Conservation (phyloP, 2,329 filamentous ascomycete genomes). For the Cercospora sp. region DNA sequence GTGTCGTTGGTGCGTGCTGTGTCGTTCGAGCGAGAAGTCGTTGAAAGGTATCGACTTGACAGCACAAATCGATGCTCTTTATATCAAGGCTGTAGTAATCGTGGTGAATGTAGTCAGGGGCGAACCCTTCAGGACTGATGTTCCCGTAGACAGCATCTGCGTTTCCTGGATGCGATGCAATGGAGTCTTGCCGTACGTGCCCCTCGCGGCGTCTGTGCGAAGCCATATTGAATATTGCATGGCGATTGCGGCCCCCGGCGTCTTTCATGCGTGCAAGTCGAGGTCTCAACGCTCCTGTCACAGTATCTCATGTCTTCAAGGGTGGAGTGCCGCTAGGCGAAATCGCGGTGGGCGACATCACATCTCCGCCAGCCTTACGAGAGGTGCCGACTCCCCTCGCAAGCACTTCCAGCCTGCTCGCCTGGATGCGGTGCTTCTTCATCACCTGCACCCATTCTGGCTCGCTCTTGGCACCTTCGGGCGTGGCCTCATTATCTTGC, state of each 20-base stretch:
- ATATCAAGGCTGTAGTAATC: not conserved
- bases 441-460: conserved; percentile 86
- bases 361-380: conserved; percentile 58
- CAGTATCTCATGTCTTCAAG: not conserved
- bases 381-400: conserved; percentile 37
- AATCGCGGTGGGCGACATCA: conserved; percentile 35
- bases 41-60: not conserved
- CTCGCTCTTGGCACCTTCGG: conserved; percentile 48
- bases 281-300: not conserved
- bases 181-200: not conserved
- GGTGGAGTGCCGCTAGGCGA: conserved; percentile 15
- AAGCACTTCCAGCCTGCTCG: conserved; percentile 54
- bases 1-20: not conserved
- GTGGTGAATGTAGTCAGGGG: not conserved
- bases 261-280: not conserved
- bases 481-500: conserved; percentile 56
- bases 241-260: no score
- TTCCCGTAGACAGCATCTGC: not conserved
- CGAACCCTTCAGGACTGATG: no score
- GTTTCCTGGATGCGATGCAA: no score
- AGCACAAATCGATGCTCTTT: not conserved
- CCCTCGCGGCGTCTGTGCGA: not conserved
- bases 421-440: conserved; percentile 80
- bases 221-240: not conserved
- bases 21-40: not conserved